Percentiles rank a stretch among this genome's conserved stretches.
Conservation (phyloP, 2,329 filamentous ascomycete species). For the Beauveria australis region DNA sequence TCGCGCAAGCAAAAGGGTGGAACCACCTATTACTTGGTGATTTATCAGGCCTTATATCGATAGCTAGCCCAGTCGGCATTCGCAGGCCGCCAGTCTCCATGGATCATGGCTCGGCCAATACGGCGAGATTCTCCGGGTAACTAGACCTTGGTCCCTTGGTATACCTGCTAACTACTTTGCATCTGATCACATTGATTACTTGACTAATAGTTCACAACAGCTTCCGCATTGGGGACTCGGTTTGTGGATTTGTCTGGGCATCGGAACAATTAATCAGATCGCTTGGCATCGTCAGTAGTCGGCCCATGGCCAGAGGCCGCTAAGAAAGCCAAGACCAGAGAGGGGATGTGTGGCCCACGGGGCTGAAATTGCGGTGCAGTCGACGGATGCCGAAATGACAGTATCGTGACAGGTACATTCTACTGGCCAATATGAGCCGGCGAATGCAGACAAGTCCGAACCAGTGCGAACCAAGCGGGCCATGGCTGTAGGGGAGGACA, state of each 20-base stretch:
- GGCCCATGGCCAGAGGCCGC: neutral
- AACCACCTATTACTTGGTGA: no score
- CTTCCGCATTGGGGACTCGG: neutral
- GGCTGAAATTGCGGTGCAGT: neutral
- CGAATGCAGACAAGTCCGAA: neutral
- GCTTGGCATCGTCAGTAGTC: conserved; percentile 1
- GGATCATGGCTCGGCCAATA: no score
- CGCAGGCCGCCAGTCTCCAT: neutral
- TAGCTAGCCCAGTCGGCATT: neutral
- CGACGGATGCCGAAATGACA: neutral
- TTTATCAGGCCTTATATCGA: no score
- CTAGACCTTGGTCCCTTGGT: no score
- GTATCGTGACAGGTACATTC: no score
- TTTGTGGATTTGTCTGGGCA: neutral
- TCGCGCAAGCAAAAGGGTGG: no score
- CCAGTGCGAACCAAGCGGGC: neutral
- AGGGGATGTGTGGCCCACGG: neutral
- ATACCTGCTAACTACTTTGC: neutral
- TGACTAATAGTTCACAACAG: neutral
- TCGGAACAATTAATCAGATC: neutral
- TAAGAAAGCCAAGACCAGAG: neutral
- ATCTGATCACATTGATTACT: neutral
- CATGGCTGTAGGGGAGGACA: neutral
- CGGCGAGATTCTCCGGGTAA: neutral
- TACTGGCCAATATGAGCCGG: no score